Evolutionary conservation across 1,139 yeast species (phyloP).

Genomic region (Kazachstania sp.): DNA sequence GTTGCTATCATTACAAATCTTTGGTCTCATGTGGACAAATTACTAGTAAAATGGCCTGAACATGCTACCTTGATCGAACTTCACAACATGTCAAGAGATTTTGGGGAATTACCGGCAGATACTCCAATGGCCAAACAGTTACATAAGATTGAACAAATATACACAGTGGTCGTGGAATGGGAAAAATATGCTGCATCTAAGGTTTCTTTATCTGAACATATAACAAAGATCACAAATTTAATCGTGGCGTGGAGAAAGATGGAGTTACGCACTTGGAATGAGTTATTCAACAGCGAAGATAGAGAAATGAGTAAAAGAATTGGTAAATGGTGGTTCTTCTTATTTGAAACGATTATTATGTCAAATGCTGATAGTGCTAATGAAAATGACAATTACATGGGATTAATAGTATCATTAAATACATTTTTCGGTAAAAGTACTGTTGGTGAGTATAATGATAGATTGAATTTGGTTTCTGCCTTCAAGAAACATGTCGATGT

Average conservation of each 20-base stretch:
- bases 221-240: conserved; percentile 51
- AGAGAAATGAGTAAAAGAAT: conserved; percentile 39
- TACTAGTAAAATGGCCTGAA: conserved; percentile 82
- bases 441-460: conserved; percentile 58
- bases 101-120: conserved; percentile 49
- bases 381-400: conserved; percentile 28
- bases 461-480: conserved; percentile 54
- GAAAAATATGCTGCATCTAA: conserved; percentile 81
- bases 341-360: conserved; percentile 60
- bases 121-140: conserved; percentile 73
- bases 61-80: conserved; percentile 80
- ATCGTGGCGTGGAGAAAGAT: conserved; percentile 87
- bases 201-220: conserved; percentile 51
- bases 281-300: conserved; percentile 65
- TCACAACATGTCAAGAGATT: conserved; percentile 57
- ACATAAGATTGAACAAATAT: conserved; percentile 79
- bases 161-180: conserved; percentile 82
- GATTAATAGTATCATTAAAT: conserved; percentile 61
- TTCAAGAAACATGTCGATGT: conserved; percentile 45
- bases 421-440: conserved; percentile 68
- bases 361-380: conserved; percentile 21
- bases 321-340: conserved; percentile 87
- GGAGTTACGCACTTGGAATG: conserved; percentile 81
- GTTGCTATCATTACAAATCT: conserved; percentile 44
- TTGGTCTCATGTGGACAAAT: conserved; percentile 38